phyloP scores from a whole-genome alignment of 192 early-diverging fungal genomes.

The Coemansia sp. region DNA sequence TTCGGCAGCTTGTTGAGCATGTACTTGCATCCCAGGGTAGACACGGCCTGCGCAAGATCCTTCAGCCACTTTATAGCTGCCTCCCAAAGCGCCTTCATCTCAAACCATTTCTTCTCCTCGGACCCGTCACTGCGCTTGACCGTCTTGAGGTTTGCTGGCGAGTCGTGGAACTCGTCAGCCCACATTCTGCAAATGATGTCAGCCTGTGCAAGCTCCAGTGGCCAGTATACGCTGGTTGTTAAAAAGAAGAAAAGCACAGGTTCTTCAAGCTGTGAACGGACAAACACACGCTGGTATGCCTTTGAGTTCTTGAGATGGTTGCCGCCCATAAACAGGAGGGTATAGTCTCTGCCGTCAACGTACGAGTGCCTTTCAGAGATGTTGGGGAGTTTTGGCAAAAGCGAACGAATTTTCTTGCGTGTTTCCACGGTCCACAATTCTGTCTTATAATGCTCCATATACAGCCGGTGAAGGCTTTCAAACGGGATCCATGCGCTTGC shows the following conservation, averaged over 20 bases:
- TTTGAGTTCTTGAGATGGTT: slow-evolving; percentile 19
- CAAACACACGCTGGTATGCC: slow-evolving; percentile 17
- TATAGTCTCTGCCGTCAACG: background rate
- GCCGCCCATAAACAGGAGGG: slow-evolving; percentile 24
- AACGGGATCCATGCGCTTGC: slow-evolving; percentile 36
- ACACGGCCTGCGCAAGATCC: slow-evolving; percentile 9
- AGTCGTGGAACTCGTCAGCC: slow-evolving; percentile 12
- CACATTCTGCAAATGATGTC: slow-evolving; percentile 24
- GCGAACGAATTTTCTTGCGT: slow-evolving; percentile 9
- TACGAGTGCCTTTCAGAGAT: slow-evolving; percentile 13
- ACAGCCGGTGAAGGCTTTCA: slow-evolving; percentile 18
- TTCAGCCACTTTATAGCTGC: slow-evolving; percentile 32
- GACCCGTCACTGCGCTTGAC: background rate
- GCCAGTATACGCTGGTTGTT: slow-evolving; percentile 30
- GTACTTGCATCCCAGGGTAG: slow-evolving; percentile 12
- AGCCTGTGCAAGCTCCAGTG: slow-evolving; percentile 17
- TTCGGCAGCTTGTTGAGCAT: slow-evolving; percentile 17
- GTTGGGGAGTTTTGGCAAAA: slow-evolving; percentile 4
- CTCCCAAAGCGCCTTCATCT: slow-evolving; percentile 22
- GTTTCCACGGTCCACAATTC: slow-evolving; percentile 17
- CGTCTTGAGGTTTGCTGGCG: slow-evolving; percentile 12
- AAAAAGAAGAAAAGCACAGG: slow-evolving; percentile 35
- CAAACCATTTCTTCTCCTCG: slow-evolving; percentile 16
- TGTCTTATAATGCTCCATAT: slow-evolving; percentile 4
- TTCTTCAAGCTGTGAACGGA: slow-evolving; percentile 10